phyloP scores from a whole-genome alignment of 1,284 basidiomycete species.

The Sutorius eximius region DNA sequence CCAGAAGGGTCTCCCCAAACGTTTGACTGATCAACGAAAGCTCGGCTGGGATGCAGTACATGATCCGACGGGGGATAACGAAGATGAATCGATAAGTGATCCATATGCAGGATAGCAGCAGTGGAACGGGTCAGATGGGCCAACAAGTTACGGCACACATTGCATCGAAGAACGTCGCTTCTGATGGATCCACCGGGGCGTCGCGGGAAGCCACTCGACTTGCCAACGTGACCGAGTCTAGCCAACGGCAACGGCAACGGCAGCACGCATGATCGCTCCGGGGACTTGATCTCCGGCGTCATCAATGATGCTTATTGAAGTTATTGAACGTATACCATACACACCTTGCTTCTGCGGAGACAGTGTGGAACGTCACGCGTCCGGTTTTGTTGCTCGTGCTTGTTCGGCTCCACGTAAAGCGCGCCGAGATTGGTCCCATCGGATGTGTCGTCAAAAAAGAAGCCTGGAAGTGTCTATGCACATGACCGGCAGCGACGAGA shows the following conservation, averaged over 20 bases:
- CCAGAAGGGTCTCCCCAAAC: neutral
- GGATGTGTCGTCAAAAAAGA: neutral
- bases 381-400: neutral
- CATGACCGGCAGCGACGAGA: neutral
- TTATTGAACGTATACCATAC: no score
- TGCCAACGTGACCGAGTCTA: no score
- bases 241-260: neutral
- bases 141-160: neutral
- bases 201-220: slow-evolving; percentile 1
- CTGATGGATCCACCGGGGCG: slow-evolving; percentile 5
- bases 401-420: neutral
- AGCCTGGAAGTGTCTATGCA: neutral
- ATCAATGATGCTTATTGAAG: no score
- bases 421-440: neutral
- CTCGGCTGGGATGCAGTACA: neutral
- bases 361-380: neutral
- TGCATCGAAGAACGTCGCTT: neutral
- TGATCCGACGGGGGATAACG: neutral
- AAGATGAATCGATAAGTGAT: neutral
- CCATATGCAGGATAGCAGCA: neutral
- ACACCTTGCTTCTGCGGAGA: neutral
- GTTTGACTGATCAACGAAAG: neutral
- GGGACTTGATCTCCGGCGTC: neutral
- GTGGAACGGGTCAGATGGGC: neutral
- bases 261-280: slow-evolving; percentile 3